These are phyloP conservation scores for Pezicula carpinea DNA, from an alignment of 2,329 filamentous ascomycete genomes.

Conservation along the genomic window DNA sequence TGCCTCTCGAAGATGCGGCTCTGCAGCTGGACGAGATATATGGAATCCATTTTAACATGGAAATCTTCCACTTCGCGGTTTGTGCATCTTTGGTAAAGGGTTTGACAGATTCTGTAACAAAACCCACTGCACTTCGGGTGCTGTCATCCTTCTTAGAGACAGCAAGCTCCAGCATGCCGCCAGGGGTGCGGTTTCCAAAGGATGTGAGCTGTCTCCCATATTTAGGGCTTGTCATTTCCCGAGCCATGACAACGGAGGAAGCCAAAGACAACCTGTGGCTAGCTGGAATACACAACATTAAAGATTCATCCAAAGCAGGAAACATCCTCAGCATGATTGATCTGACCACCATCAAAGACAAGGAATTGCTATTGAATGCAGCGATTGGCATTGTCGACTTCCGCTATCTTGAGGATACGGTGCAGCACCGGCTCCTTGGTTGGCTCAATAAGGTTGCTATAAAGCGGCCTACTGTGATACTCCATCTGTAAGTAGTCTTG, in stretches of 20 bases:
- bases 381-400: slow-evolving; percentile 65
- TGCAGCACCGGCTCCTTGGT: slow-evolving; percentile 53
- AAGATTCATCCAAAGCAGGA: slow-evolving; percentile 34
- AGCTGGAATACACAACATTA: slow-evolving; percentile 45
- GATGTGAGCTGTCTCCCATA: slow-evolving; percentile 43
- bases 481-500: slow-evolving; percentile 47
- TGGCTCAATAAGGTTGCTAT: slow-evolving; percentile 56
- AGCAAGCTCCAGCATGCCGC: slow-evolving; percentile 29
- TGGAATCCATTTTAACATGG: slow-evolving; percentile 58
- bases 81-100: slow-evolving; percentile 61
- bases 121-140: slow-evolving; percentile 53
- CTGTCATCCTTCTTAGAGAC: slow-evolving; percentile 58
- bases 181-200: slow-evolving; percentile 20
- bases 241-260: slow-evolving; percentile 53
- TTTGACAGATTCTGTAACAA: slow-evolving; percentile 57
- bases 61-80: slow-evolving; percentile 64
- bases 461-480: slow-evolving; percentile 50
- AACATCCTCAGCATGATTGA: slow-evolving; percentile 38
- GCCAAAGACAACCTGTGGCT: slow-evolving; percentile 59
- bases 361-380: slow-evolving; percentile 57
- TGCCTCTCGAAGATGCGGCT: slow-evolving; percentile 57
- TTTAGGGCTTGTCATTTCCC: slow-evolving; percentile 53
- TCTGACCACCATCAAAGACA: slow-evolving; percentile 47
- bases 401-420: slow-evolving; percentile 55
- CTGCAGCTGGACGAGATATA: slow-evolving; percentile 59